Base-by-base conservation (phyloP, 345 rosid species). In the Anastatica hierochuntica region DNA sequence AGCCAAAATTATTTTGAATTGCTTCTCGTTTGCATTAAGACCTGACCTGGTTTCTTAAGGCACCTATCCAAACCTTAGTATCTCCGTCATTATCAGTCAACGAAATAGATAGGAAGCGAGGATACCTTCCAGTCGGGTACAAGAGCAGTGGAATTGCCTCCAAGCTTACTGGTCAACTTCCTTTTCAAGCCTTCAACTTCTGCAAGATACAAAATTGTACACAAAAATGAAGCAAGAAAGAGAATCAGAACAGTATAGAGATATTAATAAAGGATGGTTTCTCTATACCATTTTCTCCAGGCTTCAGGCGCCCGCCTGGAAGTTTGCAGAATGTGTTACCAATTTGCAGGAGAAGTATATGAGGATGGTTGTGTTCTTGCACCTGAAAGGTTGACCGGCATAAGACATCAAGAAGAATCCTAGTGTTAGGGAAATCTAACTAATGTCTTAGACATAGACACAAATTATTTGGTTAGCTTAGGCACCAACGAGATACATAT, bases 261-360 rank as follows among this genome's bases (percentile, higher is more conserved):
- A 51, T 59, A 17, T 12, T 17, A 29, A 24, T 2, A 59, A 59
- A 1, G 10, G 12, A 19, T 18, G 47, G 42, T 7, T 19, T 1
- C 0, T 53, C 35, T 35, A 51, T 79, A 88, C 99, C 99, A 66
- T 88, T 88, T 67, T 94, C 99, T 64, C 97, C 97, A 47, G 95
- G 94, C 78, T 80, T 94, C 62, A 94, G 57, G 31, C 97, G 92
- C 2, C 97, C 97, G 49, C 99, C 99, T 18, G 95, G 97, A 73
- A 94, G 97, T 75, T 94, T 94, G 77, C 97, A 85, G 77, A 94
- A 88, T 33, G 97, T 88, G 71, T 83, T 85, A 31, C 99, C 99
- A 48, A 85, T 85, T 75, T 94, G 95, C 62, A 94, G 83, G 35
- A 94, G 94, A 53, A 94, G 94, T 70, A 94, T 88, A 63, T 83